phyloP scores from a whole-genome alignment of 2,329 filamentous ascomycete species.

The Exophiala sp. region DNA sequence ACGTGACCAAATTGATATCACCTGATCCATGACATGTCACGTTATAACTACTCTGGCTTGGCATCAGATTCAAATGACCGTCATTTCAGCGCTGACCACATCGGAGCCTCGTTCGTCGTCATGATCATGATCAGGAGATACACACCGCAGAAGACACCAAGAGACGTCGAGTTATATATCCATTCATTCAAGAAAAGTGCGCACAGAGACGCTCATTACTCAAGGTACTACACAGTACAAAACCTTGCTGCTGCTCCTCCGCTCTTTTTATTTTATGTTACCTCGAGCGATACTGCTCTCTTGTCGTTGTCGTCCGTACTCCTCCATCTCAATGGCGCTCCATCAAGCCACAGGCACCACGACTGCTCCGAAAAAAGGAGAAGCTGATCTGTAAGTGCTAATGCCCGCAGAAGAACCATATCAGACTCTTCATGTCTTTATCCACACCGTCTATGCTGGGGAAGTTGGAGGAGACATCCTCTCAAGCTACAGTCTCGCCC shows the following conservation, averaged over 20 bases:
- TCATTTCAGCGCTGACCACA: neutral
- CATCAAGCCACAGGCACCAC: conserved; percentile 17
- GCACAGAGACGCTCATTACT: no score
- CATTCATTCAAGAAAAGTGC: neutral
- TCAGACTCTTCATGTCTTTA: no score
- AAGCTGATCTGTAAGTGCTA: conserved; percentile 35
- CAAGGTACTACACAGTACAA: no score
- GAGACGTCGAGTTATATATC: neutral
- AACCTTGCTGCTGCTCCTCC: no score
- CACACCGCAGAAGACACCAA: neutral
- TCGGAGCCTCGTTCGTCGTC: neutral
- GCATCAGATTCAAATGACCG: neutral
- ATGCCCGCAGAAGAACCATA: neutral
- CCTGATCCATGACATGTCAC: neutral
- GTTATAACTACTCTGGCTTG: conserved; percentile 20
- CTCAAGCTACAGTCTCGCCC: no score
- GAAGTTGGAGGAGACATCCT: no score
- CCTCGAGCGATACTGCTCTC: neutral
- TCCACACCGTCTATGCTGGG: no score
- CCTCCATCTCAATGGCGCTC: conserved; percentile 9
- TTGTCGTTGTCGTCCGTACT: neutral
- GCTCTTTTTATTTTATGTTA: no score
- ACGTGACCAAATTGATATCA: neutral
- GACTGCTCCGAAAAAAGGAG: conserved; percentile 5
- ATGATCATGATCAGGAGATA: neutral